phyloP scores from a whole-genome alignment of 2,329 filamentous ascomycete species.

The Cladophialophora psammophila region DNA sequence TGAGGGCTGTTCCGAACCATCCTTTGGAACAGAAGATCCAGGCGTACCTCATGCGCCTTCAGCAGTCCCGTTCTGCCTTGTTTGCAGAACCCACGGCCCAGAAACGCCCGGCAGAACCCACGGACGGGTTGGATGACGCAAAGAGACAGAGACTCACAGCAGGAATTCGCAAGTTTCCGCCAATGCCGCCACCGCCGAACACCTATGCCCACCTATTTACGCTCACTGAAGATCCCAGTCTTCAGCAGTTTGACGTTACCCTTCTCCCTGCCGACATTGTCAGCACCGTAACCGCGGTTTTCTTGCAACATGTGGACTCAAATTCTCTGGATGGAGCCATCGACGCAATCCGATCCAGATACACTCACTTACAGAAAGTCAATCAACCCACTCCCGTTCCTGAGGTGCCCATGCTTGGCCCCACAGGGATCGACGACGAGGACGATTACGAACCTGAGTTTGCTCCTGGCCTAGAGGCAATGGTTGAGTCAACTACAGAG shows the following conservation, averaged over 20 bases:
- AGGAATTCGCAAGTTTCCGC: slow-evolving; percentile 66
- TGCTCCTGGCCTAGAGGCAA: slow-evolving; percentile 74
- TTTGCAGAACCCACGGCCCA: slow-evolving; percentile 74
- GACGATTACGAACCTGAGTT: slow-evolving; percentile 94
- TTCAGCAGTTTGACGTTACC: slow-evolving; percentile 83
- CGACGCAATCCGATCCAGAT: slow-evolving; percentile 57
- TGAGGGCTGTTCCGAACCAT: slow-evolving; percentile 85
- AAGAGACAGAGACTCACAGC: slow-evolving; percentile 78
- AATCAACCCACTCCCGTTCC: slow-evolving; percentile 41
- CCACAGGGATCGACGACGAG: slow-evolving; percentile 78
- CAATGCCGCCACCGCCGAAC: slow-evolving; percentile 76
- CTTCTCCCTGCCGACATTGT: slow-evolving; percentile 78
- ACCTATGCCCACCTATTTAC: slow-evolving; percentile 87
- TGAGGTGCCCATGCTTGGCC: slow-evolving; percentile 42
- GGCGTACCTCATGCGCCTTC: slow-evolving; percentile 82
- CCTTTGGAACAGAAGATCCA: slow-evolving; percentile 80
- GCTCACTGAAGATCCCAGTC: slow-evolving; percentile 75
- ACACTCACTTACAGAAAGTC: slow-evolving; percentile 44
- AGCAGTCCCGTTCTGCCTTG: slow-evolving; percentile 77
- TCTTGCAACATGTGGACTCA: slow-evolving; percentile 75
- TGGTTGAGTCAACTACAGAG: slow-evolving; percentile 74
- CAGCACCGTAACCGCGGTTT: slow-evolving; percentile 79
- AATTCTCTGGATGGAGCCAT: slow-evolving; percentile 75
- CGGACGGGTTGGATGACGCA: slow-evolving; percentile 73
- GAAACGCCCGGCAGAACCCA: slow-evolving; percentile 79